Percentiles rank a stretch among this genome's conserved stretches.
Conservation (phyloP, 257 asterid species). For the Capsicum rhomboideum region DNA sequence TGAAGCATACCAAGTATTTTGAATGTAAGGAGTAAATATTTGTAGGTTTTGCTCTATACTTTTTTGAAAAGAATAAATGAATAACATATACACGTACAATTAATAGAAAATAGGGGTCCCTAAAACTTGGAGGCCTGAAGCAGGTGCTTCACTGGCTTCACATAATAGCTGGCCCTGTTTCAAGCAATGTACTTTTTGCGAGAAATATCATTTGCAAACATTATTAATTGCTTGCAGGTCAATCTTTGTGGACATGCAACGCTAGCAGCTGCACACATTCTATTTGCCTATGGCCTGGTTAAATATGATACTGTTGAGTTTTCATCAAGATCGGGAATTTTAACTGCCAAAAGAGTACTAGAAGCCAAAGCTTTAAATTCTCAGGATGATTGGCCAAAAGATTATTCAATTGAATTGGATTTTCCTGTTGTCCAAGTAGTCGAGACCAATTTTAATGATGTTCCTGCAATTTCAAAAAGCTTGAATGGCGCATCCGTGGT, state of each 20-base stretch:
- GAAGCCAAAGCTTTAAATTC: conserved; percentile 7
- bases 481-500: conserved; percentile 48
- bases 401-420: conserved; percentile 59
- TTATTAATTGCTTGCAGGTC: conserved; percentile 35
- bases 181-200: not conserved
- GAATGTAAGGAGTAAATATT: too few relatives aligned
- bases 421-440: conserved; percentile 53
- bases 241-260: conserved; percentile 94
- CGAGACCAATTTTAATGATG: conserved; percentile 31
- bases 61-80: too few relatives aligned
- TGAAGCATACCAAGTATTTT: too few relatives aligned
- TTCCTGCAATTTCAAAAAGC: conserved; percentile 42
- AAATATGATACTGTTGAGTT: conserved; percentile 54
- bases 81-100: too few relatives aligned
- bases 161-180: too few relatives aligned
- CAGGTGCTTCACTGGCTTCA: too few relatives aligned
- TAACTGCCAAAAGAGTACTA: conserved; percentile 52
- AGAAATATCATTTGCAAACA: too few relatives aligned
- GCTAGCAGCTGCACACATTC: conserved; percentile 75
- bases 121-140: too few relatives aligned
- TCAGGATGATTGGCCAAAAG: conserved; percentile 9
- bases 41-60: too few relatives aligned
- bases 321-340: conserved; percentile 59
- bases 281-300: conserved; percentile 43
- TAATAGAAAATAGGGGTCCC: too few relatives aligned